phyloP scores from a whole-genome alignment of 805 yeast genomes.

The Candida bentonensis region DNA sequence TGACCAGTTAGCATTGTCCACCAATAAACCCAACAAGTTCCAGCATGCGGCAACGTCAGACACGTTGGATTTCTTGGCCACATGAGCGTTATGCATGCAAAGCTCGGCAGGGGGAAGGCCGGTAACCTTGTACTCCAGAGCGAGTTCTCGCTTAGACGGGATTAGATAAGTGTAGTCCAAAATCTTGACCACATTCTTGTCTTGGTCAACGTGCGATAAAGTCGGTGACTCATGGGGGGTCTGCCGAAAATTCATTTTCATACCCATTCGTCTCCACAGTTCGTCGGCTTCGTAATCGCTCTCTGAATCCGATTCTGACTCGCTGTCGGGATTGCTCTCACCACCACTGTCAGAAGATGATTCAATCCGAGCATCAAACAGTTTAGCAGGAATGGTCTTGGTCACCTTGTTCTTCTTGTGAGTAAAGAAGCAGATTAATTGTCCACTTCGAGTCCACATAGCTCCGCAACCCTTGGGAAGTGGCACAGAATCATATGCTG shows the following conservation, averaged over 20 bases:
- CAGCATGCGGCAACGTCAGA: slow-evolving; percentile 2
- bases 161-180: slow-evolving; percentile 55
- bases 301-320: slow-evolving; percentile 5
- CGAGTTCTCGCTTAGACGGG: slow-evolving; percentile 58
- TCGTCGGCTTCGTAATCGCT: slow-evolving; percentile 9
- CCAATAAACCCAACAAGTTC: background rate
- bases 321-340: slow-evolving; percentile 2
- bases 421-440: slow-evolving; percentile 68
- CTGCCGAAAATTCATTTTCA: slow-evolving; percentile 1
- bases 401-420: slow-evolving; percentile 31
- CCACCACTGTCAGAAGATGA: slow-evolving; percentile 10
- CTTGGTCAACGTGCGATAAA: slow-evolving; percentile 20
- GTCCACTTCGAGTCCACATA: slow-evolving; percentile 67
- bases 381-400: slow-evolving; percentile 1
- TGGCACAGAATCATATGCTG: slow-evolving; percentile 62
- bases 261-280: background rate
- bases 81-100: slow-evolving; percentile 54
- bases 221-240: background rate
- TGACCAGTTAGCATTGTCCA: background rate
- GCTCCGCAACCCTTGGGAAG: slow-evolving; percentile 93
- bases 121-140: slow-evolving; percentile 26
- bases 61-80: slow-evolving; percentile 37
- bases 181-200: slow-evolving; percentile 45
- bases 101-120: slow-evolving; percentile 40
- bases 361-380: slow-evolving; percentile 12